Evolutionary conservation across 2,329 filamentous ascomycete genomes (phyloP), one percentile per base, ranked within the genome.

Genomic region (Pseudocercospora ulei): DNA sequence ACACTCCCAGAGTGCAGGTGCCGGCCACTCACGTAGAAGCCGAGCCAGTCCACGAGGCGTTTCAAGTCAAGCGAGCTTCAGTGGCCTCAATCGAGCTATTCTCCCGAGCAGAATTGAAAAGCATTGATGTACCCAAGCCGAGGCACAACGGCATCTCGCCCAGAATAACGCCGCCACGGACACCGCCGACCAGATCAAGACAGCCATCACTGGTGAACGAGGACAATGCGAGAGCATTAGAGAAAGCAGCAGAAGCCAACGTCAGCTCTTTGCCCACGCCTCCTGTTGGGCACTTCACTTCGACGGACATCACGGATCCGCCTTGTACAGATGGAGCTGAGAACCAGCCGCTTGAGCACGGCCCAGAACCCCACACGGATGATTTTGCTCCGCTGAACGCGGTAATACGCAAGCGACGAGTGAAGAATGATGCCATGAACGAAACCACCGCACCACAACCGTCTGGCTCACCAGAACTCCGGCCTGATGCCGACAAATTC

Each of bases 401-500:
- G 5, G 57, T 59, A 7, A 65, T 67, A 59, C 41, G 48, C 8
- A 67, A 68, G 46, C 60, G 61, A 17, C 60, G 60, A 7, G 40
- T 42, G 8, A 50, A 42, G 19, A 34, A 17, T n/a, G 24, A 18
- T 9, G 11, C 31, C 5, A 28, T 23, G 14, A 23, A 27, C 3
- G 37, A 51, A 35, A 44, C 41, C 18, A 12, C 29, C 19, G 8
- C 30, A 20, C 31, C 41, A 12, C 38, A 3, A 12, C 24, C 25
- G 12, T 4, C 17, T 16, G 30, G 16, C 20, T 36, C 37, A 17
- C 35, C 28, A 30, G 30, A 24, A 12, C 13, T 31, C 12, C 22
- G 25, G 16, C 23, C 28, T 19, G 40, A 40, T 11, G 49, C 51
- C 31, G 54, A 56, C 38, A 24, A 76, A 76, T 41, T 80, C 72